Base-by-base conservation (phyloP, 192 early-diverging fungal genomes). In the Backusella psychrophila region DNA sequence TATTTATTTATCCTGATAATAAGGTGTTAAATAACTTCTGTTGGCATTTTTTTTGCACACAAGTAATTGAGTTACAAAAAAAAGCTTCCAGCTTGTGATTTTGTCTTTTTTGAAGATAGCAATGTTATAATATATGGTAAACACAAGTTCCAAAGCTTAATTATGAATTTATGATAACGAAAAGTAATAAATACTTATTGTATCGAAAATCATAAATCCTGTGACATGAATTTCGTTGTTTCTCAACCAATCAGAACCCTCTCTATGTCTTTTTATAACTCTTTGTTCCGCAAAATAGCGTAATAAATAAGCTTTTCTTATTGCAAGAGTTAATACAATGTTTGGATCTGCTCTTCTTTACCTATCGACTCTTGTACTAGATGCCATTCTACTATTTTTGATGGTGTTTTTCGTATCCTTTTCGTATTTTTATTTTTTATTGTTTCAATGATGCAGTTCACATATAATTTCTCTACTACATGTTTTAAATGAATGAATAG, bases 341-440 rank as follows among this genome's bases (percentile, higher is more conserved):
- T 83, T 82, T 59, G 80, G 81, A 3, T 84, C 88, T 71, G 85
- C 85, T 31, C 75, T 91, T 73, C 85, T 94, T 66, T 98, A 95
- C 79, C 85, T 98, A 77, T 94, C 97, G 75, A 93, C 90, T 41
- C 88, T 96, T 73, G 90, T 98, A 59, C 84, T 96, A 87, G 91
- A 94, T 39, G 96, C 94, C 34, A 76, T 91, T 63, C 86, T 98
- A 76, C 88, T 98, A 75, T 98, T 98, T 77, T 89, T 89, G 78
- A 94, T 94, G 82, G 96, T 98, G 14, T 98, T 95, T 81, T 97
- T 96, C 85, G 94, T 94, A 86, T 72, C 56, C 56, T 63, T 63
- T 63, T 63, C 12, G 4, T 63, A 21, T 59, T 63, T 26, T 82
- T 82, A 74, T 17, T 39, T 19, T 77, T 70, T 29, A 31, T 69